phyloP scores from a whole-genome alignment of 2,329 filamentous ascomycete species.

The Hymenoscyphus infarciens region DNA sequence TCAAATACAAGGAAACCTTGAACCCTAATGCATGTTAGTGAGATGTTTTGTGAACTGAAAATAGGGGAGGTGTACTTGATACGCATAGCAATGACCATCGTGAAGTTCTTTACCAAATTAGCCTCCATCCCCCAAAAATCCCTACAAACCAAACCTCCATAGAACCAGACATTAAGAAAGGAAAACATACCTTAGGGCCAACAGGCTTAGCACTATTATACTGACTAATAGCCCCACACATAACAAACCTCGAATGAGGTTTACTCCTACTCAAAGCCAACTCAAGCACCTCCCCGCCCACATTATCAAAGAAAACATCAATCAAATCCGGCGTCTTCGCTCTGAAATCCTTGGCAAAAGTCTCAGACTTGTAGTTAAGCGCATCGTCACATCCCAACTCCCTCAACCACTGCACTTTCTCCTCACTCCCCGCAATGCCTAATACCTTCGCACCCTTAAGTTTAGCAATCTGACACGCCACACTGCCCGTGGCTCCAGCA shows the following conservation, averaged over 20 bases:
- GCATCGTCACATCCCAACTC: slow-evolving; percentile 65
- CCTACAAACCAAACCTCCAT: too few relatives aligned
- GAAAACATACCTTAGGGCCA: slow-evolving; percentile 47
- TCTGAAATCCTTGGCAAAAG: slow-evolving; percentile 58
- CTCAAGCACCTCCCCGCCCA: slow-evolving; percentile 69
- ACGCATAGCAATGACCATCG: slow-evolving; percentile 50
- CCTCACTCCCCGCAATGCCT: slow-evolving; percentile 62
- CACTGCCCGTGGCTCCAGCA: slow-evolving; percentile 72
- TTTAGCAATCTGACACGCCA: slow-evolving; percentile 76
- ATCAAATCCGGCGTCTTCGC: slow-evolving; percentile 57
- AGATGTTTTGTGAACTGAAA: background rate
- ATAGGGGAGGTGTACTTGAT: slow-evolving; percentile 40
- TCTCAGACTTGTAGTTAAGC: slow-evolving; percentile 64
- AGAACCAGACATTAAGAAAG: background rate
- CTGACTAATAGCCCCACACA: slow-evolving; percentile 67
- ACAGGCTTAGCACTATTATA: slow-evolving; percentile 58
- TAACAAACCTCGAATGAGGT: slow-evolving; percentile 60
- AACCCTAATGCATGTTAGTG: slow-evolving; percentile 42
- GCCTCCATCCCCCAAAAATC: background rate
- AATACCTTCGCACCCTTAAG: slow-evolving; percentile 60
- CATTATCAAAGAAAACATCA: slow-evolving; percentile 73
- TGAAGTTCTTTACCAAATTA: slow-evolving; percentile 42
- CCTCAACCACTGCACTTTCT: slow-evolving; percentile 65
- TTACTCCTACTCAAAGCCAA: slow-evolving; percentile 62
- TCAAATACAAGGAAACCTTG: slow-evolving; percentile 74